Base-by-base conservation (phyloP, 1,139 yeast genomes). In the Candida frijolesensis region DNA sequence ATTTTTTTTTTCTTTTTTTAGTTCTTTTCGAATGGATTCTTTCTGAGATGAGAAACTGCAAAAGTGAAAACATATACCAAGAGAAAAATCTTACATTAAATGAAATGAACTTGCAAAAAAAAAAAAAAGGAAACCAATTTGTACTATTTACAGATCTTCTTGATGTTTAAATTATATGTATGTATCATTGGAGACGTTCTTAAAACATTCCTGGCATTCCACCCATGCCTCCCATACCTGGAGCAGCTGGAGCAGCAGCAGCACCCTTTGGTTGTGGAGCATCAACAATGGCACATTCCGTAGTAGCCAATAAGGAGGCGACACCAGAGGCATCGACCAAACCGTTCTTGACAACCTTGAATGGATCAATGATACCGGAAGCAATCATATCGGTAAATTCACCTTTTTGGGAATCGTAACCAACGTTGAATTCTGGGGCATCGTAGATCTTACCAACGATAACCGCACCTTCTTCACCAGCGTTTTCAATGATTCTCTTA, bases 391-490 rank as follows among this genome's bases (percentile, higher is more conserved):
- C 97, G 58, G 96, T 89, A 81, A 83, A 94, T 75, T 89, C 90
- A 63, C 97, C 95, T 73, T 88, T 89, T 58, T 97, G 82, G 42
- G 98, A 88, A 74, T 94, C 95, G 79, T 85, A 95, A 74, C 99
- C 99, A 68, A 74, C 78, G 80, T 89, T 87, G 82, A 94, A 95
- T 56, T 89, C 89, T 45, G 80, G 82, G 58, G 94, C 95, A 64
- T 82, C 95, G 67, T 85, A 92, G 61, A 94, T 83, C 82, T 94
- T 94, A 58, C 99, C 99, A 58, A 94, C 97, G 64, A 94, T 86
- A 54, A 95, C 99, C 38, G 98, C 84, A 63, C 97, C 98, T 80
- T 94, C 99, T 70, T 91, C 96, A 70, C 99, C 99, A 50, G 99
- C 97, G 67, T 94, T 94, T 76, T 95, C 98, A 61, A 94, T 94